Conservation (phyloP, 73 alveolate species). For the Paramecium tetraurelia region DNA sequence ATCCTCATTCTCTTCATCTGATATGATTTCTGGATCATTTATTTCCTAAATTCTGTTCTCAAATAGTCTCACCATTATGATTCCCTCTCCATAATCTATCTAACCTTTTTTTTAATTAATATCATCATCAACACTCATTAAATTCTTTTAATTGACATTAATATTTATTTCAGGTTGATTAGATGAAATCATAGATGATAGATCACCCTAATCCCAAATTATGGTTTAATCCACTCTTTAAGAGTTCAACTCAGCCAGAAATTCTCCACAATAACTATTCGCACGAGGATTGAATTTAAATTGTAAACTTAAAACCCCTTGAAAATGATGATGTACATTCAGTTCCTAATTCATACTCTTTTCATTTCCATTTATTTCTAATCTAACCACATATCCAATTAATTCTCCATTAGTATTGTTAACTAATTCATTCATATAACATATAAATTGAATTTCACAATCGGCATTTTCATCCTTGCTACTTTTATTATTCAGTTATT, state of each 20-base stretch:
- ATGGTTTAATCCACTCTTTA: slow-evolving; percentile 29
- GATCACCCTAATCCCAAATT: slow-evolving; percentile 42
- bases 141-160: not conserved
- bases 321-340: not conserved
- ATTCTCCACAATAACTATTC: not conserved
- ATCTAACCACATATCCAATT: not conserved
- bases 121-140: not conserved
- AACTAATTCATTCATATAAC: not conserved
- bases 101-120: not conserved
- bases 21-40: not conserved
- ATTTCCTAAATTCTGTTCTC: slow-evolving; percentile 25
- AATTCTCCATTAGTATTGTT: not conserved
- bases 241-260: not conserved
- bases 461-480: not conserved
- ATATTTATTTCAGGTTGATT: not conserved
- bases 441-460: not conserved
- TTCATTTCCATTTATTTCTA: not conserved
- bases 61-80: not conserved
- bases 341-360: not conserved
- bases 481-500: not conserved
- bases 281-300: not conserved
- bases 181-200: not conserved
- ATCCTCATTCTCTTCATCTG: not conserved
- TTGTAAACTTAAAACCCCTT: not conserved
- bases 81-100: slow-evolving; percentile 33